These are phyloP conservation scores for Fomitopsis betulina DNA, from an alignment of 1,284 basidiomycete species.

Conservation along the genomic window DNA sequence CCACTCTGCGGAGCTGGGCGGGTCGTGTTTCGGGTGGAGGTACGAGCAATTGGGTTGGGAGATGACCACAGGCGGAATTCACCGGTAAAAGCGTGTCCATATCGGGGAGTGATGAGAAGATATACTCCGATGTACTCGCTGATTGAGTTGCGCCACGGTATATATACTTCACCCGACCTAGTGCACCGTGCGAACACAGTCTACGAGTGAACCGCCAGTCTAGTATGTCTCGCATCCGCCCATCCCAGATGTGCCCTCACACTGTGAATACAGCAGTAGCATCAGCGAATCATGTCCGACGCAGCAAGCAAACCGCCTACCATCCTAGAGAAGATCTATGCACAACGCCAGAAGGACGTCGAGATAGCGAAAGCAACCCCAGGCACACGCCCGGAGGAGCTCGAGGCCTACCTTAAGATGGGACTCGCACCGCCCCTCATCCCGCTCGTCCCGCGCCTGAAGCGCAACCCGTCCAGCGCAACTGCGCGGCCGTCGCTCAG, in stretches of 20 bases:
- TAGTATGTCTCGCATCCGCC: constrained; percentile 72
- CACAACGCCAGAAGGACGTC: constrained; percentile 55
- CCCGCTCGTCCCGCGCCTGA: constrained; percentile 63
- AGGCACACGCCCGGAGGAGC: constrained; percentile 65
- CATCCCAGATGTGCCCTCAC: constrained; percentile 80
- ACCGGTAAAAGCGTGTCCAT: background rate
- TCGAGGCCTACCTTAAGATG: constrained; percentile 67
- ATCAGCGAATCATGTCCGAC: background rate
- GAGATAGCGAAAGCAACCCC: constrained; percentile 55
- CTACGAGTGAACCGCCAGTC: constrained; percentile 75
- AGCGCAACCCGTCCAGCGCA: constrained; percentile 28
- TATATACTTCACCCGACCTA: background rate
- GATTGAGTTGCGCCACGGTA: background rate
- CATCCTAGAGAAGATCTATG: constrained; percentile 72
- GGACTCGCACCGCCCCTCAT: constrained; percentile 81
- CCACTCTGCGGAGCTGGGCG: background rate
- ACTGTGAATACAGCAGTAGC: constrained; percentile 30
- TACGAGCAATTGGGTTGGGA: constrained; percentile 43
- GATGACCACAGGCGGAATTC: constrained; percentile 21
- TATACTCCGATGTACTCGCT: background rate
- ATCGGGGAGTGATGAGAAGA: background rate
- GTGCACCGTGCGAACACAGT: background rate
- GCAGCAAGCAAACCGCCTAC: constrained; percentile 53
- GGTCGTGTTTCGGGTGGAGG: constrained; percentile 13
- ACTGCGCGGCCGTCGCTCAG: constrained; percentile 36